Percentiles rank a stretch among this genome's conserved stretches.
Evolutionary conservation across 2,329 filamentous ascomycete genomes (phyloP).

Genomic region (Uncinocarpus reesii): DNA sequence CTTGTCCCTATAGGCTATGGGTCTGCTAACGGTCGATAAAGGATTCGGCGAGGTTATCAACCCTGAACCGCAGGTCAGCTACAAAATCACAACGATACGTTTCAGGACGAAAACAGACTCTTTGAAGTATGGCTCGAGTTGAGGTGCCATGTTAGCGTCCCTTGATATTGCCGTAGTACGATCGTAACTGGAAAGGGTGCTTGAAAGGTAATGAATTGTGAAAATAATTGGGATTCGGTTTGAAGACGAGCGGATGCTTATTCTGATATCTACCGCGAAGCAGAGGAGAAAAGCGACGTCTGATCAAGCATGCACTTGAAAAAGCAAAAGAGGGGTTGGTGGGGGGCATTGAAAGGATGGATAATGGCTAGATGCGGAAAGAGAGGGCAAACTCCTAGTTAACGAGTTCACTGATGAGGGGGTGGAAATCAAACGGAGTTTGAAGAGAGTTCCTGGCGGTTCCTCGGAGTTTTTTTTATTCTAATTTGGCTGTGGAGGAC

Average conservation of each 20-base stretch:
- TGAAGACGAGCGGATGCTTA: not conserved
- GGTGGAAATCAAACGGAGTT: not conserved
- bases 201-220: not conserved
- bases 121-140: conserved; percentile 86
- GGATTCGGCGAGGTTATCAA: conserved; percentile 64
- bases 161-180: conserved; percentile 39
- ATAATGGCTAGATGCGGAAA: conserved; percentile 12
- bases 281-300: not conserved
- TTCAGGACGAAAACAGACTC: conserved; percentile 42
- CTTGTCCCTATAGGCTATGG: too few relatives aligned
- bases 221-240: not conserved
- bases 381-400: not conserved
- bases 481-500: too few relatives aligned
- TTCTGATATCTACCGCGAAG: not conserved
- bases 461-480: too few relatives aligned
- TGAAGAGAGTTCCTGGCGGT: too few relatives aligned
- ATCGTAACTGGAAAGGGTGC: conserved; percentile 17
- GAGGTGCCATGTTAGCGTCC: conserved; percentile 66
- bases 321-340: conserved; percentile 6
- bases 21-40: conserved; percentile 65
- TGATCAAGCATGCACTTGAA: not conserved
- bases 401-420: not conserved
- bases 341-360: conserved; percentile 1
- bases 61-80: conserved; percentile 31
- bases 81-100: not conserved